Conservation (phyloP, 2,329 filamentous ascomycete genomes). For the Beauveria pseudobassiana region DNA sequence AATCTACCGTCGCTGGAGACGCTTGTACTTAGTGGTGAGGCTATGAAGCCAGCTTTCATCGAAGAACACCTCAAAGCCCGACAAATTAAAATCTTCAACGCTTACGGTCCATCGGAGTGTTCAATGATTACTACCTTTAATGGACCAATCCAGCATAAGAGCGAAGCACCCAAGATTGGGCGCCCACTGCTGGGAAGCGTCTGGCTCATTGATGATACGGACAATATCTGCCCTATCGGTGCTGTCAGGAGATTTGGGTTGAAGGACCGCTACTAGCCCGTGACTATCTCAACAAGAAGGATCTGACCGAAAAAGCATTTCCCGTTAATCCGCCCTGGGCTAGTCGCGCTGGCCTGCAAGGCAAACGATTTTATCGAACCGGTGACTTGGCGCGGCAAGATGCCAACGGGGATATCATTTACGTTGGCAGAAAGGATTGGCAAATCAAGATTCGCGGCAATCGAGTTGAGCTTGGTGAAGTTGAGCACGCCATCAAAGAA, state of each 20-base stretch:
- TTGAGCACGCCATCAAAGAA: slow-evolving; percentile 12
- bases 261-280: slow-evolving; percentile 37
- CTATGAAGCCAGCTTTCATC: slow-evolving; percentile 12
- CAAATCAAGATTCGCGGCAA: slow-evolving; percentile 51
- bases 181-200: slow-evolving; percentile 1
- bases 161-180: slow-evolving; percentile 5
- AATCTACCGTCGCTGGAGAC: not conserved
- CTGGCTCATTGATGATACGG: slow-evolving; percentile 18
- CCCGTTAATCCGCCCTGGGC: not conserved
- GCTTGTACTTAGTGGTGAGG: not conserved
- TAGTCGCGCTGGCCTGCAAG: not conserved
- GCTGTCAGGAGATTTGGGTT: slow-evolving; percentile 26
- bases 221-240: slow-evolving; percentile 18
- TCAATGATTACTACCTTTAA: slow-evolving; percentile 19
- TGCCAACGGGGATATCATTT: slow-evolving; percentile 23
- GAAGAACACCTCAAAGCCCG: slow-evolving; percentile 24
- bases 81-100: slow-evolving; percentile 29
- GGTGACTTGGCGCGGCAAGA: slow-evolving; percentile 37
- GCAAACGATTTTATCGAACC: slow-evolving; percentile 32
- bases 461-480: slow-evolving; percentile 35
- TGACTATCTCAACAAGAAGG: slow-evolving; percentile 36
- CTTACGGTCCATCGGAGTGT: slow-evolving; percentile 34
- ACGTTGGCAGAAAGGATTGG: slow-evolving; percentile 43
- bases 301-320: slow-evolving; percentile 23
- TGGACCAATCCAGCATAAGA: not conserved